Conservation (phyloP, 441 rosid genomes). For the Populus trichocarpa region DNA sequence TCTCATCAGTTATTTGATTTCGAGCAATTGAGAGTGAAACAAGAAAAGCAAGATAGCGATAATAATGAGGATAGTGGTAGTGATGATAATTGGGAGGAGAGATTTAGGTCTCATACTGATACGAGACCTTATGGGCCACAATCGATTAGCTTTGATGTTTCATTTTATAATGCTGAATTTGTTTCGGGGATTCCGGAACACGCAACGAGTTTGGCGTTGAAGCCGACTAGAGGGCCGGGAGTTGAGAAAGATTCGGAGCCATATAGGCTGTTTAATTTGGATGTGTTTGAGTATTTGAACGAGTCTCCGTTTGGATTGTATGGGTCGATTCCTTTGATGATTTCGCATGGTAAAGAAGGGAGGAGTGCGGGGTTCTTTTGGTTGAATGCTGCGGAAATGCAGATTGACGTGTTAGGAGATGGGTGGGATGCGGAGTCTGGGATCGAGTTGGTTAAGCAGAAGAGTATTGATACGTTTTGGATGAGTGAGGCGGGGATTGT, state of each 20-base stretch:
- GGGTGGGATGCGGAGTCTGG: slow-evolving; percentile 90
- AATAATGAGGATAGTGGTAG: background rate
- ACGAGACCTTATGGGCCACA: slow-evolving; percentile 85
- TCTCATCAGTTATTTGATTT: slow-evolving; percentile 86
- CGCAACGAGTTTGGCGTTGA: slow-evolving; percentile 82
- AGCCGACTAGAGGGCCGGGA: slow-evolving; percentile 90
- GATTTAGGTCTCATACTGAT: slow-evolving; percentile 74
- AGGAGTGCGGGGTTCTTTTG: slow-evolving; percentile 87
- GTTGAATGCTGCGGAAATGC: slow-evolving; percentile 99
- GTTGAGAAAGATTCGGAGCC: slow-evolving; percentile 79
- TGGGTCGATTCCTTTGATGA: slow-evolving; percentile 92
- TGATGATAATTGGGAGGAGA: slow-evolving; percentile 80
- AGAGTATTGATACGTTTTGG: slow-evolving; percentile 84
- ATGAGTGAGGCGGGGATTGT: slow-evolving; percentile 99
- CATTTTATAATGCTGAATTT: slow-evolving; percentile 80
- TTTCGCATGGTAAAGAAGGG: slow-evolving; percentile 76
- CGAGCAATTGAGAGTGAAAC: slow-evolving; percentile 72
- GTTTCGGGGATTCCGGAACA: slow-evolving; percentile 93
- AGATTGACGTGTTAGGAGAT: slow-evolving; percentile 85
- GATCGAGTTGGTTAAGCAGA: slow-evolving; percentile 53
- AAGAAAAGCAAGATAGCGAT: slow-evolving; percentile 32
- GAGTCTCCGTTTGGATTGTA: slow-evolving; percentile 97
- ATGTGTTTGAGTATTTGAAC: slow-evolving; percentile 80
- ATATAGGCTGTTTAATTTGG: slow-evolving; percentile 82
- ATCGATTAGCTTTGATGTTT: slow-evolving; percentile 90